These are phyloP conservation scores for Crithidia acanthocephali DNA, from an alignment of 208 protist genomes.

Conservation along the genomic window DNA sequence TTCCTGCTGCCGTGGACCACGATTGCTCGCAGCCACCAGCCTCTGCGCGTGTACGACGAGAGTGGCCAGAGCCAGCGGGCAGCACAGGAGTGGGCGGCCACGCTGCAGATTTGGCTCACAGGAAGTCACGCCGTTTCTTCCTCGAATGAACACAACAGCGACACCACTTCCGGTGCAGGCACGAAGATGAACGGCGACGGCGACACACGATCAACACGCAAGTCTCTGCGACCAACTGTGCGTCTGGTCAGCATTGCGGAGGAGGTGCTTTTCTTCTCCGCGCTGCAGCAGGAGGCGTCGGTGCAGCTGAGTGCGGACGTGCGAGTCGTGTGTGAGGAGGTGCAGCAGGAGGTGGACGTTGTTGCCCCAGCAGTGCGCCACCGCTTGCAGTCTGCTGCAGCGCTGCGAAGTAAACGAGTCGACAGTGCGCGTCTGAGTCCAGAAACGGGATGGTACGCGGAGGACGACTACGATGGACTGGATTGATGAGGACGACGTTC, in stretches of 20 bases:
- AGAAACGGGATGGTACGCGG: constrained; percentile 26
- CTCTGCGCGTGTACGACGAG: constrained; percentile 86
- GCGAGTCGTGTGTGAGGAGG: constrained; percentile 20
- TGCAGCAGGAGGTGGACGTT: constrained; percentile 20
- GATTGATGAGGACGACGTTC: constrained; percentile 12
- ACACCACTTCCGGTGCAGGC: not conserved
- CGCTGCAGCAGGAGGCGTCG: constrained; percentile 3
- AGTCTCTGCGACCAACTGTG: constrained; percentile 21
- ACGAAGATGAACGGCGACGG: not conserved
- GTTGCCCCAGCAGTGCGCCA: constrained; percentile 17
- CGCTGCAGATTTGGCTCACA: constrained; percentile 41
- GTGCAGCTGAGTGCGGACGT: constrained; percentile 22
- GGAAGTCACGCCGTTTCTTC: not conserved
- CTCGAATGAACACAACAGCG: not conserved
- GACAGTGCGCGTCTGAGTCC: not conserved
- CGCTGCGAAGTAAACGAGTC: not conserved
- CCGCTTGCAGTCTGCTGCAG: not conserved
- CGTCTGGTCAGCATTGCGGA: constrained; percentile 58
- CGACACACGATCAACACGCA: not conserved
- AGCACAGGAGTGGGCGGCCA: constrained; percentile 45
- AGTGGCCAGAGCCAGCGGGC: constrained; percentile 55
- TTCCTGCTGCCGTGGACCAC: constrained; percentile 84
- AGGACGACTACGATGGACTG: constrained; percentile 35
- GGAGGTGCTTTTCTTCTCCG: constrained; percentile 53
- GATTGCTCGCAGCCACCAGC: constrained; percentile 59